phyloP scores from a whole-genome alignment of 441 rosid genomes.

The Bocquillonia castaneifolia region DNA sequence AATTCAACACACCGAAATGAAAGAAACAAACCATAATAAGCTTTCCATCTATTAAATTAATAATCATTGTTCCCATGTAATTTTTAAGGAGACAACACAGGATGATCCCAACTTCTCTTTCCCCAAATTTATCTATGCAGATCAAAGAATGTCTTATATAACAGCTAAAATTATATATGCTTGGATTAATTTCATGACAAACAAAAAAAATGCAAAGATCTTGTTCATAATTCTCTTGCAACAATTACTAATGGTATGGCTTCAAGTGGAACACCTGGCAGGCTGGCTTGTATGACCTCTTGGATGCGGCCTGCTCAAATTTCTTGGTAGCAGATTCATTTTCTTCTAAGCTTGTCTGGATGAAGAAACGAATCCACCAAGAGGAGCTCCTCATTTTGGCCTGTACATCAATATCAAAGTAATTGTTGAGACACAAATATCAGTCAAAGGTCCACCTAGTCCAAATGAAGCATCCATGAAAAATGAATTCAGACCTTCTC shows the following conservation, averaged over 20 bases:
- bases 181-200: constrained; percentile 11
- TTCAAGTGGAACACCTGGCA: constrained; percentile 88
- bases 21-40: neutral
- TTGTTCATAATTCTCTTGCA: constrained; percentile 6
- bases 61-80: constrained; percentile 14
- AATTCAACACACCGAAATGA: neutral
- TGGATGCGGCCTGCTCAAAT: constrained; percentile 69
- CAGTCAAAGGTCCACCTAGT: neutral
- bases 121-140: constrained; percentile 18
- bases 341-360: constrained; percentile 82
- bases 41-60: constrained; percentile 26
- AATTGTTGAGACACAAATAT: constrained; percentile 7
- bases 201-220: constrained; percentile 7
- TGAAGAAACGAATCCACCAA: constrained; percentile 78
- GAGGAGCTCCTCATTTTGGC: constrained; percentile 89
- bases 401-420: constrained; percentile 30
- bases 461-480: constrained; percentile 12
- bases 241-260: constrained; percentile 40
- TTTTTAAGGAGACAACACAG: constrained; percentile 17
- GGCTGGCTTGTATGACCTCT: constrained; percentile 55
- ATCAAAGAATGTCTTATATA: neutral
- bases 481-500: neutral
- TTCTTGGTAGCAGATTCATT: constrained; percentile 65
- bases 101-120: neutral
- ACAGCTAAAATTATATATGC: neutral